phyloP scores from a whole-genome alignment of 2,329 filamentous ascomycete genomes.

The Ceratocystis alfenasii region DNA sequence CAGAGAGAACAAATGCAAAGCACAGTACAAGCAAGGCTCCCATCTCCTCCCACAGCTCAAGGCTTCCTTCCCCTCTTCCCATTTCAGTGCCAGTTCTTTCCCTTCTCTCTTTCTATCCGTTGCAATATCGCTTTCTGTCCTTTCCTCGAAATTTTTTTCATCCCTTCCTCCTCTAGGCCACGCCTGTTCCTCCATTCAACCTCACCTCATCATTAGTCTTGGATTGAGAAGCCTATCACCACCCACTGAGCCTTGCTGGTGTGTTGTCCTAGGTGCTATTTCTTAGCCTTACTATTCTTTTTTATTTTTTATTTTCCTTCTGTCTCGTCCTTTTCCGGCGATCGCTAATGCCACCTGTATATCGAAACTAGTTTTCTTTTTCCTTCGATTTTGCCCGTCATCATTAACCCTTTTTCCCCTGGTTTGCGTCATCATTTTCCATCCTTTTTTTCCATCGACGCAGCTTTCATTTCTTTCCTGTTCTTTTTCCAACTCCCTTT shows the following conservation, averaged over 20 bases:
- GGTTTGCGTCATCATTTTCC: constrained; percentile 14
- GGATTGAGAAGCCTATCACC: background rate
- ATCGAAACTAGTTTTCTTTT: constrained; percentile 24
- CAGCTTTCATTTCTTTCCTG: constrained; percentile 6
- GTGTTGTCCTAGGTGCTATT: constrained; percentile 4
- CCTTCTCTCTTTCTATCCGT: background rate
- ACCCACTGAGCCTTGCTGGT: background rate
- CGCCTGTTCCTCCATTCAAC: background rate
- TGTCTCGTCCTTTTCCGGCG: constrained; percentile 3
- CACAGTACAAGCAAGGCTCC: background rate
- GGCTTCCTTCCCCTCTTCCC: background rate
- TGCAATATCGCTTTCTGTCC: background rate
- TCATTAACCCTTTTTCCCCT: constrained; percentile 9
- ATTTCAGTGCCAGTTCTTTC: background rate
- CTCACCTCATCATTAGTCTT: background rate
- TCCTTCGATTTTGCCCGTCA: constrained; percentile 5
- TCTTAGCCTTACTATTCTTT: constrained; percentile 23
- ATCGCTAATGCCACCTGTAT: constrained; percentile 28
- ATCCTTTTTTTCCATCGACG: background rate
- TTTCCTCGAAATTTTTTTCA: background rate
- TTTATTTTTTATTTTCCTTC: background rate
- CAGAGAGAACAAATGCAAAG: background rate
- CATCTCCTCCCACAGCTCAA: background rate
- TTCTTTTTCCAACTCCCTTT: background rate
- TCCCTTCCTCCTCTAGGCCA: background rate